Percentiles rank a stretch among this genome's conserved stretches.
These are phyloP conservation scores for Castanospermum australe DNA, from an alignment of 306 rosid genomes.

Conservation along the genomic window DNA sequence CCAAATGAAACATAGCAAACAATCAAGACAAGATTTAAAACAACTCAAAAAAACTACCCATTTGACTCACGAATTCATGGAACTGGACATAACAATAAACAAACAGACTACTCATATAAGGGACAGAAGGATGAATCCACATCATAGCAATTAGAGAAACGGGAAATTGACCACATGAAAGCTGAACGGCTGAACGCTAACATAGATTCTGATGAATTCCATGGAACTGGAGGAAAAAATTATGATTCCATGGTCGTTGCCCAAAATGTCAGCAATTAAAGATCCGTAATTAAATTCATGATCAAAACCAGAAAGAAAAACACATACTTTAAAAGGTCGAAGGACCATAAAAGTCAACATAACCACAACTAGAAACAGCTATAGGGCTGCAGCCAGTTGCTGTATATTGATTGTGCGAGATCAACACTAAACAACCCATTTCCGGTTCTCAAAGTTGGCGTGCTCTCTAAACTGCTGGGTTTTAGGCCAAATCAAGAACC, in stretches of 20 bases:
- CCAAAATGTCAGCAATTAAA: neutral
- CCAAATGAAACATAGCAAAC: conserved; percentile 6
- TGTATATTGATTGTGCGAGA: conserved; percentile 22
- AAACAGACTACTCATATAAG: neutral
- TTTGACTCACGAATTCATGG: conserved; percentile 1
- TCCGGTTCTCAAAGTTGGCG: neutral
- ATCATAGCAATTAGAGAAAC: conserved; percentile 12
- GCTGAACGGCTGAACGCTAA: neutral
- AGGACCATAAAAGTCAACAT: conserved; percentile 22
- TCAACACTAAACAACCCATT: conserved; percentile 24
- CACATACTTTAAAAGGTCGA: neutral
- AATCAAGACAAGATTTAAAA: conserved; percentile 11
- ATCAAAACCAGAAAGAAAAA: conserved; percentile 5
- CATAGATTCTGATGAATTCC: conserved; percentile 25
- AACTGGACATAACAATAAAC: neutral
- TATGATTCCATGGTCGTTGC: conserved; percentile 11
- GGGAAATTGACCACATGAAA: conserved; percentile 10
- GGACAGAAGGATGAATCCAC: neutral
- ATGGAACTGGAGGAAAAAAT: conserved; percentile 14
- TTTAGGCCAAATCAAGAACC: neutral
- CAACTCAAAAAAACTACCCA: conserved; percentile 13
- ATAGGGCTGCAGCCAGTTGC: neutral
- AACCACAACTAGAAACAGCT: neutral
- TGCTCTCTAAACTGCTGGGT: neutral
- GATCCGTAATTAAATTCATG: conserved; percentile 19